Base-by-base conservation (phyloP, 2,329 filamentous ascomycete genomes). In the Aspergillus clavatus region DNA sequence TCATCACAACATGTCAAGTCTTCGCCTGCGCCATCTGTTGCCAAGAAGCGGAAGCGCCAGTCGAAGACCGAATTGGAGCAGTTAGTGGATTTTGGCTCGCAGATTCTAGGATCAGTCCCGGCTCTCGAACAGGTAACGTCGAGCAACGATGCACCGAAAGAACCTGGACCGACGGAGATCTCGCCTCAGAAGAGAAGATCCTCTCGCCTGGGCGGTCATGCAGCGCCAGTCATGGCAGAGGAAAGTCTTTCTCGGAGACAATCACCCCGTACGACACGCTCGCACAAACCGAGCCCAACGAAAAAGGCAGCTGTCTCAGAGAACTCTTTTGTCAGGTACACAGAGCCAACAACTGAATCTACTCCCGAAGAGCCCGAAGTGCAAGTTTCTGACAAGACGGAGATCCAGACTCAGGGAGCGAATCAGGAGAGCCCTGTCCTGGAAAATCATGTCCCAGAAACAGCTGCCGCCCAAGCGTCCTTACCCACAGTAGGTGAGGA, bases 131-230 rank as follows among this genome's bases (percentile, higher is more conserved):
- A 37, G 5, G 38, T 38, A 14, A 23, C 29, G 11, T 33, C 29
- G 18, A 33, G 36, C 0, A 42, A 43, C 7, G 45, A 41, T n/a
- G 7, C 36, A 7, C 18, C 18, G 5, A 23, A 54, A 14, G 31
- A 45, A 24, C 3, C 31, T n/a, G 51, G 56, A 1, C 40, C 38
- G 2, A 48, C 54, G 16, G 55, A 53, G 14, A 47, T 46, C 12
- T 53, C 59, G 11, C 16, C n/a, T 18, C 53, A 62, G 21, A 66
- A 65, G 47, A 51, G 60, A 27, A 61, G 62, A 39, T 67, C 66
- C 3, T 49, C 49, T 11, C 59, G 62, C 19, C 52, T 62, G 21
- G 60, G 59, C 8, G 57, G 56, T 7, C 48, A 58, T 22, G 38
- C 52, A 26, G 49, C 45, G 5, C 48, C 51, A 5, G 31, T 36